phyloP scores from a whole-genome alignment of 768 basidiomycete species.

The Suillus subaureus region DNA sequence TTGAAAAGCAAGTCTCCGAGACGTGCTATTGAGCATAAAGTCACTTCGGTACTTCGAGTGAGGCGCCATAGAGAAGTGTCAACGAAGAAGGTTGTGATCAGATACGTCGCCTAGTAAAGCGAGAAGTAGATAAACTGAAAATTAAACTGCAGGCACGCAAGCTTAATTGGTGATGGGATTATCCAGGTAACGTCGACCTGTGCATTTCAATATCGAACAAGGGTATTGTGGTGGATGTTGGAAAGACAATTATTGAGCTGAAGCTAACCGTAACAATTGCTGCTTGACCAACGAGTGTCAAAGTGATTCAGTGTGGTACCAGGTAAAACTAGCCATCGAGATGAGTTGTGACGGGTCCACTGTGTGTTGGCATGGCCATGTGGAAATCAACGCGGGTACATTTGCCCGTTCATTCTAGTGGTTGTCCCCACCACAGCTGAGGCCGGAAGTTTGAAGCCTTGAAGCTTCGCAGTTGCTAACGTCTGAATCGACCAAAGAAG shows the following conservation, averaged over 20 bases:
- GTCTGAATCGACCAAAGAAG: neutral
- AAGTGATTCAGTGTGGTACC: constrained; percentile 10
- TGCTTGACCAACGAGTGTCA: neutral
- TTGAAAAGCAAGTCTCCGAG: constrained; percentile 12
- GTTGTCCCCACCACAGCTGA: neutral
- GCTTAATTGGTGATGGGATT: constrained; percentile 8
- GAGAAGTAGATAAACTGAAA: constrained; percentile 5
- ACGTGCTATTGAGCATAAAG: constrained; percentile 13
- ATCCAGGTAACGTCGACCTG: constrained; percentile 19
- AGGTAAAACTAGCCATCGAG: neutral
- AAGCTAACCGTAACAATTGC: neutral
- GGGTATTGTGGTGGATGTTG: constrained; percentile 13
- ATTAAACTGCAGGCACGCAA: constrained; percentile 5
- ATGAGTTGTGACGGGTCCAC: neutral
- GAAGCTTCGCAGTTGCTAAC: neutral
- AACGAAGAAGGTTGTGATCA: neutral
- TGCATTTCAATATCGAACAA: constrained; percentile 15
- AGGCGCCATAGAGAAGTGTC: constrained; percentile 8
- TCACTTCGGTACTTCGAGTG: constrained; percentile 36
- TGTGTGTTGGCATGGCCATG: neutral
- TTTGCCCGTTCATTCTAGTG: neutral
- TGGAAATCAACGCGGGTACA: neutral
- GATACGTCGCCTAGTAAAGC: neutral
- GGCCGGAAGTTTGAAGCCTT: neutral
- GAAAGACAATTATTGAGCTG: neutral